Evolutionary conservation across 768 basidiomycete genomes (phyloP), one percentile per base, ranked within the genome.

Genomic region (Cyclocybe cylindracea): DNA sequence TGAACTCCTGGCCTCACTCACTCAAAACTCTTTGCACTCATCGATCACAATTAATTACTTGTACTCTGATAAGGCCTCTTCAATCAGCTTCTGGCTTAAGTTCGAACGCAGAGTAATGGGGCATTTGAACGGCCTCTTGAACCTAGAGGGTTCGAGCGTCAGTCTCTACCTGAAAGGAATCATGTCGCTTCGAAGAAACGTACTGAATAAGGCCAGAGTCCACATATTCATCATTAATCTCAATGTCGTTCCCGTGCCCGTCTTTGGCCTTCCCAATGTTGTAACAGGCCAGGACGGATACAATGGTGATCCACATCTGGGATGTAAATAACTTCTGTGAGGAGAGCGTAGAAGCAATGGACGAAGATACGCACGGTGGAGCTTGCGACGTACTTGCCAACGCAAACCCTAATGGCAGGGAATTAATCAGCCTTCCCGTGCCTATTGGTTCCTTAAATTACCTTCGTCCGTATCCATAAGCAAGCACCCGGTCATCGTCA

Each of bases 381-480:
- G 19, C 58, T 59, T 1, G 58, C 58, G 10, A 56, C 37, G 8
- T 50, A 36, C 33, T 56, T 56, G 29, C 58, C 58, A 2, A 42
- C 58, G 42, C 58, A 59, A n/a, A 56, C 38, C 43, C 55, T 59
- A 29, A 24, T 5, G 5, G 24, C 24, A 24, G n/a, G 29, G 36
- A 38, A 5, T 38, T 18, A n/a, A 8, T 37, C 14, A n/a, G 13
- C 18, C 5, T 37, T 39, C 10, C n/a, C 7, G 16, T 2, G 33
- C 14, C 9, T 16, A 13, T 13, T 5, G 3, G 14, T 10, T 14
- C 9, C 13, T 10, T 14, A 8, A 39, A 24, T 38, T 29, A 46
- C 50, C 54, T 34, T 37, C 54, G 34, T 18, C 54, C 54, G 40
- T 40, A 57, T 3, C 55, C 55, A 49, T 53, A 57, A 14, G 39